phyloP scores from a whole-genome alignment of 139 green algal species.

The Tetradesmus lagerheimii region DNA sequence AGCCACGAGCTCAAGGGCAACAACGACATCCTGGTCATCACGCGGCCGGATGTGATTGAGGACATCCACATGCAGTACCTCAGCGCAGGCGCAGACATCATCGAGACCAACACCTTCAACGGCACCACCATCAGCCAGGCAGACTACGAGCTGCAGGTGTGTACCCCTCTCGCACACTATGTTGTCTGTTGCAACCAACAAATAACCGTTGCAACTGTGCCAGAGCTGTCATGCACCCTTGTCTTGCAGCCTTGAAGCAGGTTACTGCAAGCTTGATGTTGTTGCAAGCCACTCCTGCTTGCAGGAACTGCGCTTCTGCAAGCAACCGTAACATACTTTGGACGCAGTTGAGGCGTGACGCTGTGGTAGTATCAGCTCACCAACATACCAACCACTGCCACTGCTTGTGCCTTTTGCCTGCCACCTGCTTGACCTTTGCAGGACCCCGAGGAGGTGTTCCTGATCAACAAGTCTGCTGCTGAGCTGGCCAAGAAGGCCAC shows the following conservation, averaged over 20 bases:
- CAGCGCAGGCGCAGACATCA: conserved; percentile 95
- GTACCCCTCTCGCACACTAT: neutral
- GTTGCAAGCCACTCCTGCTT: too few species aligned
- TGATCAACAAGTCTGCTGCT: conserved; percentile 94
- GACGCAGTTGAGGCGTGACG: too few species aligned
- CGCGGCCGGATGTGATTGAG: conserved; percentile 93
- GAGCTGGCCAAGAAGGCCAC: conserved; percentile 86
- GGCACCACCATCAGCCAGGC: conserved; percentile 92
- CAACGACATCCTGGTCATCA: conserved; percentile 98
- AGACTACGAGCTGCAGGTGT: conserved; percentile 93
- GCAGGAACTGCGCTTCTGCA: too few species aligned
- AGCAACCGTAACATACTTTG: too few species aligned
- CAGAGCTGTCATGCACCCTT: too few species aligned
- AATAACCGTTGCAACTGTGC: too few species aligned
- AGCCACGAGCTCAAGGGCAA: conserved; percentile 96
- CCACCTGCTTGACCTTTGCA: neutral
- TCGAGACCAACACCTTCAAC: conserved; percentile 99
- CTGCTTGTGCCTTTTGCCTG: neutral
- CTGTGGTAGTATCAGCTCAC: neutral
- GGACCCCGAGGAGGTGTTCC: conserved; percentile 67
- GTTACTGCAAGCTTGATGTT: too few species aligned
- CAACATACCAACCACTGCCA: neutral
- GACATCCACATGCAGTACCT: conserved; percentile 95
- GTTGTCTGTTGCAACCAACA: neutral
- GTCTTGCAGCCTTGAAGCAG: too few species aligned